A percentile compares a stretch with the other conserved stretches of the same genome.
Conservation (phyloP, 1,139 yeast species). For the Starmera stellimalicola region DNA sequence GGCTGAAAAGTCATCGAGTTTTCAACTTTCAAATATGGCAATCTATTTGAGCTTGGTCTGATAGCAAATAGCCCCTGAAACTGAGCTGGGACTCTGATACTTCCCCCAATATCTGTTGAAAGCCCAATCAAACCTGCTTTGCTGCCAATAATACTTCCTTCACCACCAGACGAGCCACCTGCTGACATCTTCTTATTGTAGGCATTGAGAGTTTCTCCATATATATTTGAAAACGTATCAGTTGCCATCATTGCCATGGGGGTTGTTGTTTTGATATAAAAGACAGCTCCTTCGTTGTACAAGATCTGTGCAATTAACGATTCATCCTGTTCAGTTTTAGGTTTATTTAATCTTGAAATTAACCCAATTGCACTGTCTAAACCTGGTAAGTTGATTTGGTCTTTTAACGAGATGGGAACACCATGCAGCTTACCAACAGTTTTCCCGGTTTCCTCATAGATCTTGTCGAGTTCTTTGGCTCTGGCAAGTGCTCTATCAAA, state of each 20-base stretch:
- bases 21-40: conserved; percentile 37
- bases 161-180: conserved; percentile 55
- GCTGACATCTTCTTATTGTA: conserved; percentile 31
- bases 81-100: conserved; percentile 48
- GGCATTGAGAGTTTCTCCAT: conserved; percentile 38
- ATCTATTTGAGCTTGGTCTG: conserved; percentile 37
- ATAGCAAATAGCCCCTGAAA: conserved; percentile 46
- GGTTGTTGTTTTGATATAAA: conserved; percentile 42
- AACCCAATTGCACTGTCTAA: conserved; percentile 37
- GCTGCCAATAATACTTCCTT: conserved; percentile 24
- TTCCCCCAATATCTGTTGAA: conserved; percentile 61
- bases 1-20: conserved; percentile 54
- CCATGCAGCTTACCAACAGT: conserved; percentile 56
- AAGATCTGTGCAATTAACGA: conserved; percentile 35
- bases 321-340: conserved; percentile 24
- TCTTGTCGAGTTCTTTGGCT: conserved; percentile 38
- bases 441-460: conserved; percentile 25
- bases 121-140: conserved; percentile 42
- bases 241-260: conserved; percentile 47
- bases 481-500: conserved; percentile 29
- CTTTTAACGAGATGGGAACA: conserved; percentile 53
- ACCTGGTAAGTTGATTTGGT: conserved; percentile 40
- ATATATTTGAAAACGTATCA: conserved; percentile 35
- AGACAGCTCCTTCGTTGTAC: conserved; percentile 40
- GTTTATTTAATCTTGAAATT: conserved; percentile 23